These are phyloP conservation scores for Daldinia concentrica DNA, from an alignment of 495 filamentous ascomycete genomes.

Conservation along the genomic window DNA sequence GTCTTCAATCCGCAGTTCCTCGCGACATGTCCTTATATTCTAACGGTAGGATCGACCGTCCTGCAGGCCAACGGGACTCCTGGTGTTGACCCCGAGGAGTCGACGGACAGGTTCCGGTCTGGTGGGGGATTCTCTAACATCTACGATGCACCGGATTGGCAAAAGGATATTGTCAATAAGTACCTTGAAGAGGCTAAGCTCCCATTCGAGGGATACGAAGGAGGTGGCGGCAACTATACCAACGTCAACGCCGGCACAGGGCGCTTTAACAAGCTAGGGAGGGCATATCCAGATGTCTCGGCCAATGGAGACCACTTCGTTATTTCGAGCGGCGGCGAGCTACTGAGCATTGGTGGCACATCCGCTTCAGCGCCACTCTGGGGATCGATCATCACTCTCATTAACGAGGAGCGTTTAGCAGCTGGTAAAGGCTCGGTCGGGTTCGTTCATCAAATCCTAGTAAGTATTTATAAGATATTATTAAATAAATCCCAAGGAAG, in stretches of 20 bases:
- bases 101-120: slow-evolving; percentile 58
- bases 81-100: slow-evolving; percentile 52
- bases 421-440: slow-evolving; percentile 66
- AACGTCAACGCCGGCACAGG: slow-evolving; percentile 31
- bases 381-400: slow-evolving; percentile 63
- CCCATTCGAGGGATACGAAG: slow-evolving; percentile 47
- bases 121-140: slow-evolving; percentile 76
- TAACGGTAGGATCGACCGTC: slow-evolving; percentile 44
- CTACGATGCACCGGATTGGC: slow-evolving; percentile 67
- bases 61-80: slow-evolving; percentile 38
- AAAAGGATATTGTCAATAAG: slow-evolving; percentile 58
- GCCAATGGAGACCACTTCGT: slow-evolving; percentile 68
- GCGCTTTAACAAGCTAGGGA: slow-evolving; percentile 62
- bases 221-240: slow-evolving; percentile 39
- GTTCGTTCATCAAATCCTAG: slow-evolving; percentile 68
- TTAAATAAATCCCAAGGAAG: not conserved
- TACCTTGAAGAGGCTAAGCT: slow-evolving; percentile 62
- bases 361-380: slow-evolving; percentile 50
- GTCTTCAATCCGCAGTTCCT: slow-evolving; percentile 49
- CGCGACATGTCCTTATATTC: slow-evolving; percentile 46
- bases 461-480: slow-evolving; percentile 12
- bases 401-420: slow-evolving; percentile 68
- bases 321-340: slow-evolving; percentile 55
- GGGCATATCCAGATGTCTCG: slow-evolving; percentile 68
- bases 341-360: slow-evolving; percentile 57